Percentiles rank a stretch among this genome's conserved stretches.
Evolutionary conservation across 2,329 filamentous ascomycete species (phyloP).

Genomic region (Chaetomiaceae sp.): DNA sequence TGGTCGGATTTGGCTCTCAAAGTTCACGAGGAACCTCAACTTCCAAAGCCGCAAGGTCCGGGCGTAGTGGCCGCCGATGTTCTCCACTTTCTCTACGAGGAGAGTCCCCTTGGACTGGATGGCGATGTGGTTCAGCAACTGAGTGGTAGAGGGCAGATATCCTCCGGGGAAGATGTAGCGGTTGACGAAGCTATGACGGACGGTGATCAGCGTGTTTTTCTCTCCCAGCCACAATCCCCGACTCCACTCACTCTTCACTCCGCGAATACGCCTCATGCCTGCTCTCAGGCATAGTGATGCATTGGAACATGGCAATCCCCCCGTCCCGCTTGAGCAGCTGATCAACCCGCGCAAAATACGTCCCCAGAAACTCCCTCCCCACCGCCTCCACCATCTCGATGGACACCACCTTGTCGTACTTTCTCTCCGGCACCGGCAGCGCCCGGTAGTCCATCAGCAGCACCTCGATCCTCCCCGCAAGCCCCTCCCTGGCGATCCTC

Average conservation of each 20-base stretch:
- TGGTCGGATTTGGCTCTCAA: conserved; percentile 55
- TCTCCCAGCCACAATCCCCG: neutral
- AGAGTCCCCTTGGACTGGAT: conserved; percentile 57
- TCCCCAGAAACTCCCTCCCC: conserved; percentile 61
- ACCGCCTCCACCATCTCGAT: conserved; percentile 78
- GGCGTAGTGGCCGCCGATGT: conserved; percentile 70
- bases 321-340: conserved; percentile 60
- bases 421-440: conserved; percentile 47
- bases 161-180: conserved; percentile 78
- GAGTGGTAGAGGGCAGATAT: conserved; percentile 57
- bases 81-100: conserved; percentile 63
- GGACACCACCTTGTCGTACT: conserved; percentile 67
- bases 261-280: conserved; percentile 63
- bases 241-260: conserved; percentile 52
- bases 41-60: conserved; percentile 66
- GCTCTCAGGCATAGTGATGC: conserved; percentile 70
- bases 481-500: conserved; percentile 57
- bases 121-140: conserved; percentile 56
- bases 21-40: conserved; percentile 60
- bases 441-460: conserved; percentile 63
- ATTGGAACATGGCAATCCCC: conserved; percentile 67
- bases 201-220: neutral
- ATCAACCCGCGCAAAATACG: conserved; percentile 64
- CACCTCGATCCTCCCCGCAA: conserved; percentile 58
- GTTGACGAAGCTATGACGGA: conserved; percentile 56